Evolutionary conservation across 805 yeast species (phyloP).

Genomic region (Suhomyces sp.): DNA sequence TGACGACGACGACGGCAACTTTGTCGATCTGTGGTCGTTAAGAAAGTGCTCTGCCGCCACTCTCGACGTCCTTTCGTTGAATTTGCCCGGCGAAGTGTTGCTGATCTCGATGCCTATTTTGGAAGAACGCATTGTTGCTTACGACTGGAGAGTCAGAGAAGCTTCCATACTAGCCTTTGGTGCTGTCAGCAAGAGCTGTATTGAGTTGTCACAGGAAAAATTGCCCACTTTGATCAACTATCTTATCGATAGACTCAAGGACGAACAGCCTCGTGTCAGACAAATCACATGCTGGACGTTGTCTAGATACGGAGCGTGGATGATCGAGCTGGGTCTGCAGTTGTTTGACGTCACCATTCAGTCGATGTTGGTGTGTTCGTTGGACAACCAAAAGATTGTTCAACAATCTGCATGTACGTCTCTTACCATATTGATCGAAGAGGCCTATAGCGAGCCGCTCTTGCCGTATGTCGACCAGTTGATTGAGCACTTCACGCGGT

Average conservation of each 20-base stretch:
- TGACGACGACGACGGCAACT: slow-evolving; percentile 69
- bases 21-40: slow-evolving; percentile 79
- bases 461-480: slow-evolving; percentile 64
- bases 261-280: slow-evolving; percentile 77
- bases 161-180: slow-evolving; percentile 94
- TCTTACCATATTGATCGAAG: slow-evolving; percentile 78
- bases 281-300: slow-evolving; percentile 96
- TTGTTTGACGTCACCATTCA: slow-evolving; percentile 77
- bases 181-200: slow-evolving; percentile 88
- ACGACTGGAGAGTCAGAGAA: slow-evolving; percentile 87
- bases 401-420: slow-evolving; percentile 93
- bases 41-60: slow-evolving; percentile 95
- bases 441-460: slow-evolving; percentile 60
- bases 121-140: slow-evolving; percentile 63
- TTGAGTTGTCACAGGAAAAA: slow-evolving; percentile 64
- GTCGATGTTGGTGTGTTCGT: slow-evolving; percentile 67
- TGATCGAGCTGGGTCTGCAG: slow-evolving; percentile 63
- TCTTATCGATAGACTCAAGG: slow-evolving; percentile 74
- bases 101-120: slow-evolving; percentile 69
- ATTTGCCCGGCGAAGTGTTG: slow-evolving; percentile 65
- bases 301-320: slow-evolving; percentile 82
- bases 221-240: slow-evolving; percentile 82
- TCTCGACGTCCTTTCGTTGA: slow-evolving; percentile 72
- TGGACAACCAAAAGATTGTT: slow-evolving; percentile 87
- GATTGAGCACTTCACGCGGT: slow-evolving; percentile 64